Evolutionary conservation across 2,329 filamentous ascomycete species (phyloP).

Genomic region (Penicillium sp.): DNA sequence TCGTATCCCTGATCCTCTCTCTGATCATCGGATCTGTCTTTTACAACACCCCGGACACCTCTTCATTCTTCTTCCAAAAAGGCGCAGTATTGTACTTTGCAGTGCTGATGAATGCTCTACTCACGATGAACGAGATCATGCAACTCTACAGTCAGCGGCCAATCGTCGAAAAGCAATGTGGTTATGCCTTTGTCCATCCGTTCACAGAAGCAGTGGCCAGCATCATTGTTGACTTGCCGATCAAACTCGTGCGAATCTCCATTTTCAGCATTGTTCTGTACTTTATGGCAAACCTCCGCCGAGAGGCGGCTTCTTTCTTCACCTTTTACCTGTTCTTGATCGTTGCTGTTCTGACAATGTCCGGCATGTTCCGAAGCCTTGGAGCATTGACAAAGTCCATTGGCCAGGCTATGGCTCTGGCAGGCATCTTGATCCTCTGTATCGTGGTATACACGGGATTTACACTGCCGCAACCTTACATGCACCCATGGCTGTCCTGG

Average conservation of each 20-base stretch:
- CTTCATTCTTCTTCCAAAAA: conserved; percentile 71
- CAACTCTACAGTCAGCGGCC: conserved; percentile 43
- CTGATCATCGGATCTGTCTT: conserved; percentile 79
- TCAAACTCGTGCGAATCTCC: conserved; percentile 72
- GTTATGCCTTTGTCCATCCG: conserved; percentile 34
- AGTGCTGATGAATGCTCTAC: conserved; percentile 80
- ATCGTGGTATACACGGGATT: conserved; percentile 41
- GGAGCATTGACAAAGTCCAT: conserved; percentile 43
- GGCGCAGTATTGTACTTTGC: conserved; percentile 83
- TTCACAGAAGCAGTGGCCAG: conserved; percentile 19
- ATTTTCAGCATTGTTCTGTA: conserved; percentile 79
- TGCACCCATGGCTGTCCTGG: conserved; percentile 54
- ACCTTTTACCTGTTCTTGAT: conserved; percentile 63
- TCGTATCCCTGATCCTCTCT: conserved; percentile 70
- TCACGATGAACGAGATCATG: conserved; percentile 40
- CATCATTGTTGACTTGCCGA: conserved; percentile 56
- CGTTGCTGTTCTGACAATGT: conserved; percentile 48
- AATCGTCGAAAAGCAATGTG: conserved; percentile 32
- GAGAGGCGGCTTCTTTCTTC: conserved; percentile 77
- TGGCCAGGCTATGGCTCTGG: conserved; percentile 57
- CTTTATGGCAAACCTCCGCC: conserved; percentile 79
- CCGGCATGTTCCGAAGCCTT: conserved; percentile 55
- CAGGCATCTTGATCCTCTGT: conserved; percentile 33
- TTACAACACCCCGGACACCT: conserved; percentile 67
- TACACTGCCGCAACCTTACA: conserved; percentile 42